Base-by-base conservation (phyloP, 805 yeast genomes). In the Lipomyces spencermartinsiae region DNA sequence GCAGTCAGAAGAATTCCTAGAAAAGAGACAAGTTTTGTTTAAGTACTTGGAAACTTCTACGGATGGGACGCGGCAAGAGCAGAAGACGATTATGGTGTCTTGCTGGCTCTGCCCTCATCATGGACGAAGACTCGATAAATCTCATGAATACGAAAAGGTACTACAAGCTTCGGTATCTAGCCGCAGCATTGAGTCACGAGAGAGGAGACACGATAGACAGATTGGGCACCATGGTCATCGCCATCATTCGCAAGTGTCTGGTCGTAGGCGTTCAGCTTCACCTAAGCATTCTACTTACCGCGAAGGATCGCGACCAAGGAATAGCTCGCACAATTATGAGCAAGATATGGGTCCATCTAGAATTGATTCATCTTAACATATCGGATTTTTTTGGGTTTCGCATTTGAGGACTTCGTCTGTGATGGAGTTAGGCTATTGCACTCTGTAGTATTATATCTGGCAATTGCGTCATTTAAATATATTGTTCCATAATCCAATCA, bases 51-150 rank as follows among this genome's bases (percentile, higher is more conserved):
- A 67, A 53, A 43, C 55, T 10, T 60, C 54, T 56, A 64, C 46
- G 7, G 22, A 34, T n/a, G 70, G 70, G 4, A 22, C 29, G 22
- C 25, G 33, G 25, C 31, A 25, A 25, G 54, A 31, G 14, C 59
- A 56, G 49, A 63, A 59, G 43, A 9, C 67, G 12, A 64, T 67
- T 22, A 63, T 67, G 67, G 66, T 64, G 25, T 16, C 65, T 4
- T 67, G 70, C 55, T 67, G 70, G 70, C 53, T 67, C 5, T 67
- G 70, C 25, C 51, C 64, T 9, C 59, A 60, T 37, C 70, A 67
- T 53, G 70, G 67, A 22, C 39, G 61, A 25, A 60, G 51, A 33
- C 59, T 67, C 4, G 70, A 67, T 37, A 56, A 54, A 4, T 58
- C 70, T 16, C 65, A 67, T 43, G 59, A 67, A 35, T 67, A 64